phyloP scores from a whole-genome alignment of 1,139 yeast species.

The Suhomyces terraborum region DNA sequence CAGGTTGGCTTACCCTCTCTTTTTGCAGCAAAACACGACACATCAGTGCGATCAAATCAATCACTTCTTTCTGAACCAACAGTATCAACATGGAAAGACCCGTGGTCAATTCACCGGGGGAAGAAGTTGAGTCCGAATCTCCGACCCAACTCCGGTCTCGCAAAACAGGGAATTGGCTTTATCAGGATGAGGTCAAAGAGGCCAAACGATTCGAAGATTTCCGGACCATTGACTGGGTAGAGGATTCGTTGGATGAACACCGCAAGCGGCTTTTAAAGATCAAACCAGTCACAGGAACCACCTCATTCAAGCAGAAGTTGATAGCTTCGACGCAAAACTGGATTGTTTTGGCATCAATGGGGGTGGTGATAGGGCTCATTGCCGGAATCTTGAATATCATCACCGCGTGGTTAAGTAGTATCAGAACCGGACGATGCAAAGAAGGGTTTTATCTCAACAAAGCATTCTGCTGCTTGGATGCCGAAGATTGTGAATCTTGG shows the following conservation, averaged over 20 bases:
- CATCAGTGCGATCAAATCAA: constrained; percentile 1
- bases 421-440: constrained; percentile 77
- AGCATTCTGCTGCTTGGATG: constrained; percentile 81
- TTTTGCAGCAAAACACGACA: constrained; percentile 7
- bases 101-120: constrained; percentile 2
- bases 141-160: constrained; percentile 18
- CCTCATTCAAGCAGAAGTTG: constrained; percentile 29
- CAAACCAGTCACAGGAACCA: constrained; percentile 17
- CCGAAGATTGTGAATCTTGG: constrained; percentile 57
- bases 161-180: constrained; percentile 41
- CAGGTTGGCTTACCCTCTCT: background rate
- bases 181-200: constrained; percentile 37
- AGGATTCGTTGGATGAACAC: constrained; percentile 68
- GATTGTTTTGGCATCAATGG: constrained; percentile 74
- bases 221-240: constrained; percentile 81
- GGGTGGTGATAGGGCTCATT: constrained; percentile 72
- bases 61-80: background rate
- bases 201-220: constrained; percentile 59
- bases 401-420: constrained; percentile 83
- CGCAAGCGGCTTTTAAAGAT: constrained; percentile 30
- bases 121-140: no score
- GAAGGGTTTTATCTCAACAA: constrained; percentile 69
- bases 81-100: background rate
- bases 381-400: constrained; percentile 81
- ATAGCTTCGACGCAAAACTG: constrained; percentile 65